These are phyloP conservation scores for Cyclocybe cylindracea DNA, from an alignment of 768 basidiomycete species.

Conservation along the genomic window DNA sequence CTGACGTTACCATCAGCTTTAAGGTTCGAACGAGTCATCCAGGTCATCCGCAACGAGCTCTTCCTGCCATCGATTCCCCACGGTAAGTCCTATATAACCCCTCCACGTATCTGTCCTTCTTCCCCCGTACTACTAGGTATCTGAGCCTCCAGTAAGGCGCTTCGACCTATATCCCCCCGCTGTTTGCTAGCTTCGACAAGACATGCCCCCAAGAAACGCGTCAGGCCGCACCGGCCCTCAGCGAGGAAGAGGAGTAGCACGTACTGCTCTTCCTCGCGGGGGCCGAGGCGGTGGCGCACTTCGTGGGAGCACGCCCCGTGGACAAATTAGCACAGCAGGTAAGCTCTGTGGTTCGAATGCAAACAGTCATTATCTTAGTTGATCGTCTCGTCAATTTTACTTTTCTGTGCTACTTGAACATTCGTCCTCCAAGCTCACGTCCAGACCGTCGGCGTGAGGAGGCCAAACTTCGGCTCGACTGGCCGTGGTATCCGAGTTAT, in stretches of 20 bases:
- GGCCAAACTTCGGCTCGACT: conserved; percentile 32
- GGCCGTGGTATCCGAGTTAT: conserved; percentile 26
- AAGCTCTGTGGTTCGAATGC: conserved; percentile 14
- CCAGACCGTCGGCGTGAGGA: conserved; percentile 31
- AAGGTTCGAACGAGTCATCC: no score
- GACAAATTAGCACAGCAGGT: conserved; percentile 31
- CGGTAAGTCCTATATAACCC: no score
- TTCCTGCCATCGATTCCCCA: no score
- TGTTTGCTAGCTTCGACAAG: conserved; percentile 10
- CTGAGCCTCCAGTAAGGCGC: background rate
- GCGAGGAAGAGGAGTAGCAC: conserved; percentile 15
- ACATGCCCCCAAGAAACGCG: conserved; percentile 25
- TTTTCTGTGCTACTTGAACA: conserved; percentile 22
- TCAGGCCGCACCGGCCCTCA: conserved; percentile 22
- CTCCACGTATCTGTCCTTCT: no score
- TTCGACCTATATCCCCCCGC: background rate
- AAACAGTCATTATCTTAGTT: conserved; percentile 1
- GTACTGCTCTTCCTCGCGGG: conserved; percentile 18
- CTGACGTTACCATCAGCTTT: no score
- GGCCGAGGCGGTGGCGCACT: conserved; percentile 27
- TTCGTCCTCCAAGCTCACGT: conserved; percentile 37
- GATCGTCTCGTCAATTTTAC: conserved; percentile 12
- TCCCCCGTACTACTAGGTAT: no score
- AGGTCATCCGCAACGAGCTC: no score
- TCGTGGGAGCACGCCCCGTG: conserved; percentile 28